Base-by-base conservation (phyloP, 148 eudicot species). In the Bassia scoparia region DNA sequence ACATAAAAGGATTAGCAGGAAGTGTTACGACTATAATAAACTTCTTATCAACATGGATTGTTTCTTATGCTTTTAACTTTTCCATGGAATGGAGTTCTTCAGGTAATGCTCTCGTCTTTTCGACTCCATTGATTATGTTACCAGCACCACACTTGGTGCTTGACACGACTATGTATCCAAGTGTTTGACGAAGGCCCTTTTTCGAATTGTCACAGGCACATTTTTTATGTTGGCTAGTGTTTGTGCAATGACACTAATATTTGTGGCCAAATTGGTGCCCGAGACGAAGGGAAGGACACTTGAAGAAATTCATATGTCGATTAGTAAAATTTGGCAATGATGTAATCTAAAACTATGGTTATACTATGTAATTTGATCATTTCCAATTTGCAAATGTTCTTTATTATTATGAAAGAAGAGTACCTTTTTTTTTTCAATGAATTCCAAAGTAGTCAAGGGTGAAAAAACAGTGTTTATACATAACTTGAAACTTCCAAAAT, bases 251-350 rank as follows among this genome's bases (percentile, higher is more conserved):
- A 72, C 76, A 20, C 52, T 81, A 30, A 16, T 75, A 60, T 82
- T 82, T 48, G 71, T 35, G 68, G 81, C 81, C 2, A 74, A 58
- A 53, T 66, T 82, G 70, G 79, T 82, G 20, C 84, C 81, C 11
- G 84, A 82, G 67, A 81, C 84, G 3, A 81, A 77, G 34, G 84
- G 84, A 63, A 79, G 58, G 46, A 77, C 81, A 30, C 78, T 81
- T 0, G 84, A 81, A 74, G 84, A 81, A 70, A 37, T 81, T 58
- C 78, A 77, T 58, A 23, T 34, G 41, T 75, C 70, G 52, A 72
- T 75, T 7, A 65, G 43, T 50, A 73, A 49, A 23, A 17, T 70
- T 60, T 74, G 83, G 80, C 77, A 80, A 72, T 76, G 61, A 70
- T 37, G 64, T 12, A 60, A 30, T 16, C 2, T 26, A 31, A 12